Conservation (phyloP, 495 filamentous ascomycete species). For the Pyrenula aspistea region DNA sequence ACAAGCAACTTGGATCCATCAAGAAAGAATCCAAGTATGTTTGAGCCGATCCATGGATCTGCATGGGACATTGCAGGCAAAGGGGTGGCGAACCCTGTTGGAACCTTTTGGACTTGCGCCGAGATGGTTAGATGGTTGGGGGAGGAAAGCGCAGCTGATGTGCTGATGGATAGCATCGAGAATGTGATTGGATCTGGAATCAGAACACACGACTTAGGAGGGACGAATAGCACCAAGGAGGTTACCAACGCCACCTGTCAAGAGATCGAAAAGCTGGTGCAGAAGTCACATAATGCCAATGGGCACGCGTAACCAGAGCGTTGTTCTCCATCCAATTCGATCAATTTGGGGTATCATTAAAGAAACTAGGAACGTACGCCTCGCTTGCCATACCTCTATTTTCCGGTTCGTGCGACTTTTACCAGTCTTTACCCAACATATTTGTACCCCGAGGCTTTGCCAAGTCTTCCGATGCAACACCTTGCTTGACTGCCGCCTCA, state of each 20-base stretch:
- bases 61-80: constrained; percentile 63
- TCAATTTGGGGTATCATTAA: background rate
- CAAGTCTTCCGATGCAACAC: background rate
- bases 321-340: no score
- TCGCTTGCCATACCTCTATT: no score
- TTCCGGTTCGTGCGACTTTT: no score
- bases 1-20: constrained; percentile 54
- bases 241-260: constrained; percentile 51
- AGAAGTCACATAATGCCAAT: constrained; percentile 1
- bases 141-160: constrained; percentile 37
- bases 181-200: constrained; percentile 45
- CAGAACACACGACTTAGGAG: constrained; percentile 51
- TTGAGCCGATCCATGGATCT: constrained; percentile 57
- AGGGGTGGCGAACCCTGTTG: constrained; percentile 61
- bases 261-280: constrained; percentile 34
- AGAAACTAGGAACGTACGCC: no score
- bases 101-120: constrained; percentile 55
- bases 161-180: constrained; percentile 47
- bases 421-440: background rate
- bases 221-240: constrained; percentile 37
- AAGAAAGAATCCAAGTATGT: constrained; percentile 47
- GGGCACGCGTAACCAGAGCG: background rate
- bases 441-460: background rate
- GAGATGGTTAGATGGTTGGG: constrained; percentile 61
- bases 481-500: background rate